Conservation (phyloP, 441 rosid genomes). For the Lepidium campestre region DNA sequence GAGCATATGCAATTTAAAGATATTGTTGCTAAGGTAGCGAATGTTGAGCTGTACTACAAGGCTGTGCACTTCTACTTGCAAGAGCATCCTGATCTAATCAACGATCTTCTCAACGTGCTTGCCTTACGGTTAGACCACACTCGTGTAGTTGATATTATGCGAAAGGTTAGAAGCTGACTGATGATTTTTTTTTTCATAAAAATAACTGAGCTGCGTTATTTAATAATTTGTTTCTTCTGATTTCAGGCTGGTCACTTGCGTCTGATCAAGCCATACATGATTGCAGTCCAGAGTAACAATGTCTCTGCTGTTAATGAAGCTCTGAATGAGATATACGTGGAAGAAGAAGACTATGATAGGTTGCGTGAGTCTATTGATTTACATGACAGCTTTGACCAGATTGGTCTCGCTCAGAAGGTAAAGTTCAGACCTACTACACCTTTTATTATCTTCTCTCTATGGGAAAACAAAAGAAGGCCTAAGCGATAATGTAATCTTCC, state of each 20-base stretch:
- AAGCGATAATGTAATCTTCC: slow-evolving; percentile 27
- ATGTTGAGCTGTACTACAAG: slow-evolving; percentile 93
- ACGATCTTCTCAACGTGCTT: slow-evolving; percentile 88
- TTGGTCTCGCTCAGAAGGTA: slow-evolving; percentile 88
- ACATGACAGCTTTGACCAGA: slow-evolving; percentile 87
- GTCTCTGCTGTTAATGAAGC: slow-evolving; percentile 97
- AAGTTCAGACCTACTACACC: background rate
- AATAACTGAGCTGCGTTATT: background rate
- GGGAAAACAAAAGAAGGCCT: background rate
- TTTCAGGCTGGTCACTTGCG: slow-evolving; percentile 93
- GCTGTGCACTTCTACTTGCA: slow-evolving; percentile 98
- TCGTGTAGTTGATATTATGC: slow-evolving; percentile 97
- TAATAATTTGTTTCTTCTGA: slow-evolving; percentile 4
- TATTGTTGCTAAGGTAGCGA: slow-evolving; percentile 89
- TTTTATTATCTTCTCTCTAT: background rate
- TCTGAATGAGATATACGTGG: slow-evolving; percentile 80
- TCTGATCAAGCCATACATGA: slow-evolving; percentile 97
- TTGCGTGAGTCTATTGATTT: slow-evolving; percentile 88
- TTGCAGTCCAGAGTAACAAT: slow-evolving; percentile 92
- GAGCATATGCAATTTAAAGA: slow-evolving; percentile 99
- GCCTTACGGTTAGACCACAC: slow-evolving; percentile 94
- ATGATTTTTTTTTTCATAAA: background rate
- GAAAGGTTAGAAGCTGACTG: slow-evolving; percentile 52
- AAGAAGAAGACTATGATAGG: slow-evolving; percentile 95
- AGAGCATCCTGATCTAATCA: slow-evolving; percentile 96